A percentile compares a stretch with the other conserved stretches of the same genome.
Conservation (phyloP, 2,329 filamentous ascomycete genomes). For the Fusarium tuaranense region DNA sequence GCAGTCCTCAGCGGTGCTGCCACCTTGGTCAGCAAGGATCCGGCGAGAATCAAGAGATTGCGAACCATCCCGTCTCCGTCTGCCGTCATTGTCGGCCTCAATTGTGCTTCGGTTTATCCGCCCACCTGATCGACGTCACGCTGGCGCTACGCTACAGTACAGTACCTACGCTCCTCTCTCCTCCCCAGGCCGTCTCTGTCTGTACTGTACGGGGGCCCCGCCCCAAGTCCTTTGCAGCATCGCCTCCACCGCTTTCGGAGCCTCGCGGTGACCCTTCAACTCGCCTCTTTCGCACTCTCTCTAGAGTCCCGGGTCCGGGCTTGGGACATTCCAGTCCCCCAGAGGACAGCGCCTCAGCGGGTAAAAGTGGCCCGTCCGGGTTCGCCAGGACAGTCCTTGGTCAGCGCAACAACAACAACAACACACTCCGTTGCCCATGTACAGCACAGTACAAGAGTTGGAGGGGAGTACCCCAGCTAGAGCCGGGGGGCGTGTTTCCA, state of each 20-base stretch:
- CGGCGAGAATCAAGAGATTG: slow-evolving; percentile 26
- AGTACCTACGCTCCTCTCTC: slow-evolving; percentile 3
- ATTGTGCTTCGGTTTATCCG: slow-evolving; percentile 37
- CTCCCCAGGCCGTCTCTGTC: neutral
- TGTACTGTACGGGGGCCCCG: slow-evolving; percentile 4
- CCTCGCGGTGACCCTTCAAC: slow-evolving; percentile 35
- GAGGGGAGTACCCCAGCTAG: slow-evolving; percentile 20
- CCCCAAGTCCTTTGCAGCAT: slow-evolving; percentile 5
- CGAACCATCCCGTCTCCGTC: slow-evolving; percentile 4
- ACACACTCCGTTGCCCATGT: neutral
- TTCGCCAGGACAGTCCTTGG: slow-evolving; percentile 27
- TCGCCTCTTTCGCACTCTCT: slow-evolving; percentile 1
- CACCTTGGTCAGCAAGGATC: slow-evolving; percentile 2
- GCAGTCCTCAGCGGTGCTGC: slow-evolving; percentile 2
- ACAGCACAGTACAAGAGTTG: neutral
- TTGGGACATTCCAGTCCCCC: slow-evolving; percentile 38
- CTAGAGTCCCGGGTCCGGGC: slow-evolving; percentile 22
- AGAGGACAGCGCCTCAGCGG: slow-evolving; percentile 35
- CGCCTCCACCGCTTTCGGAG: slow-evolving; percentile 47
- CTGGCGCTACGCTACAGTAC: slow-evolving; percentile 19
- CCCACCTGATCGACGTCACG: slow-evolving; percentile 41
- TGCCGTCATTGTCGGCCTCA: slow-evolving; percentile 39
- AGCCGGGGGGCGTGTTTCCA: slow-evolving; percentile 37
- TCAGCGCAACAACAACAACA: slow-evolving; percentile 16
- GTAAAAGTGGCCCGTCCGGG: slow-evolving; percentile 44